Evolutionary conservation across 1,284 basidiomycete genomes (phyloP), one percentile per base, ranked within the genome.

Genomic region (Cutaneotrichosporon dermatis): DNA sequence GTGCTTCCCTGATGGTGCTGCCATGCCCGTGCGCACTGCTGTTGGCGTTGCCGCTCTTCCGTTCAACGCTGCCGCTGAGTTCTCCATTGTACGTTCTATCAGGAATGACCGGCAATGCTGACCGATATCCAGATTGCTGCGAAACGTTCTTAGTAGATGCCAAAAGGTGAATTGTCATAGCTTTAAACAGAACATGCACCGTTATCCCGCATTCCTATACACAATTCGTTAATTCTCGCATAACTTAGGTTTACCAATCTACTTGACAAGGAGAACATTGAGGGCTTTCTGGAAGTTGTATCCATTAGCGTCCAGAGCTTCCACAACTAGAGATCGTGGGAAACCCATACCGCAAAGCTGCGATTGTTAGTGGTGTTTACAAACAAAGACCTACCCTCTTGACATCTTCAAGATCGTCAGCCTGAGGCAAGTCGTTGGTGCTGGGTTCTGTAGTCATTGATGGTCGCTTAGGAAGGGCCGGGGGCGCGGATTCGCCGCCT

Each of bases 261-360:
- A 61, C 49, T 64, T 61, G 39, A 63, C 60, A 11, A 79, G 63
- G 40, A 79, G 60, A 10, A 79, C 76, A 57, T 79, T 78, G 53
- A 79, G 63, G 7, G 77, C 67, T 67, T 78, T 78, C 62, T 77
- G 75, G 64, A 79, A 75, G 56, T 77, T 74, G 57, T 78, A 79
- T 10, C 70, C 74, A 51, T 78, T 77, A n/a, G 76, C 76, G 46
- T 71, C 77, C 25, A 79, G 58, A 0, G 76, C 77, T 2, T 72
- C 75, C 10, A 79, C 69, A 3, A 74, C 77, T 4, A 79, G 65
- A 2, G 60, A 58, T 39, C 77, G 60, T 10, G 73, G 64, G 66
- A 79, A 79, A 11, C 77, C 77, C 77, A 79, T 78, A 3, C 66
- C 68, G 54, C 77, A 79, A 6, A 79, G 68, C 76, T 77, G 54